Percentiles rank a stretch among this genome's conserved stretches.
Evolutionary conservation across 257 asterid species (phyloP).

Genomic region (Solanum chiquidenum): DNA sequence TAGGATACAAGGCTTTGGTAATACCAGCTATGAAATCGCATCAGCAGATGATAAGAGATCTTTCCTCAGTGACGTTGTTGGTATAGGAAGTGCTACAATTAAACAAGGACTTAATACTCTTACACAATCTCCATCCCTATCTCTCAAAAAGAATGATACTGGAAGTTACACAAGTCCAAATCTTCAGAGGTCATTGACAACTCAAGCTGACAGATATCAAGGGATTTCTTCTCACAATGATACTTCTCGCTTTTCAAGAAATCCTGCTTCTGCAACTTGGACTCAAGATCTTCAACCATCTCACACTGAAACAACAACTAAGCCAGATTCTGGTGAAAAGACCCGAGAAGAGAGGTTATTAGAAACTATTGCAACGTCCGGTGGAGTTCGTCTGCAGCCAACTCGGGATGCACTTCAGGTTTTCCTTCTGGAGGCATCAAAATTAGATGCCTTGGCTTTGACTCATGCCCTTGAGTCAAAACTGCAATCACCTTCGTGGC

Average conservation of each 20-base stretch:
- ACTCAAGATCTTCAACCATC: conserved; percentile 47
- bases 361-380: conserved; percentile 82
- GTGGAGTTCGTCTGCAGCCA: conserved; percentile 97
- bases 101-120: conserved; percentile 80
- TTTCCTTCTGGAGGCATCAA: conserved; percentile 73
- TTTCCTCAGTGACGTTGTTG: conserved; percentile 85
- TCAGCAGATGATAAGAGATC: conserved; percentile 66
- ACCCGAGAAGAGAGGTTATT: conserved; percentile 77
- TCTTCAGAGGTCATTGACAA: conserved; percentile 78
- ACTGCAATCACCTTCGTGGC: conserved; percentile 85
- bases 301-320: conserved; percentile 38
- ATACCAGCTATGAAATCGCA: conserved; percentile 57
- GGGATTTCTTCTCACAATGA: conserved; percentile 38
- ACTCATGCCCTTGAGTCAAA: conserved; percentile 70
- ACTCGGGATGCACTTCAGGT: conserved; percentile 84
- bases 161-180: conserved; percentile 83
- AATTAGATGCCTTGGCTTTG: conserved; percentile 52
- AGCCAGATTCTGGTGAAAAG: conserved; percentile 40
- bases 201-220: conserved; percentile 55
- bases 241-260: conserved; percentile 40
- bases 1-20: conserved; percentile 95
- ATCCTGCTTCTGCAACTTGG: conserved; percentile 67
- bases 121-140: conserved; percentile 64
- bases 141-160: conserved; percentile 56
- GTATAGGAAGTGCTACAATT: conserved; percentile 84